A percentile compares a stretch with the other conserved stretches of the same genome.
These are phyloP conservation scores for Phytophthora chlamydospora DNA, from an alignment of 352 stramenopile species.

Conservation along the genomic window DNA sequence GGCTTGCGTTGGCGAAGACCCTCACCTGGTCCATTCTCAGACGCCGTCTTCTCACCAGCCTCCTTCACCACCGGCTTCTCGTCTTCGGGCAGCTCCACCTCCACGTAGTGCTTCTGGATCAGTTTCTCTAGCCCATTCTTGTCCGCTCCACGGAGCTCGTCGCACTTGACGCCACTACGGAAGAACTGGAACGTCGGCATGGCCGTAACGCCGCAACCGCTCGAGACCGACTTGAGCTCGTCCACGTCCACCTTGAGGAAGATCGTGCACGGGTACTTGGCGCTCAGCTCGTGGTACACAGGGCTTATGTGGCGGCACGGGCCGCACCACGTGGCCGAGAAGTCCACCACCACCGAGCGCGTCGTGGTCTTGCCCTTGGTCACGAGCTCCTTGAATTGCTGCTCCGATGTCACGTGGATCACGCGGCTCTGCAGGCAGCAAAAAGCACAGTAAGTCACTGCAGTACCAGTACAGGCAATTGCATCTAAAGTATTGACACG, in stretches of 20 bases:
- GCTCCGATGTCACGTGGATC: constrained; percentile 68
- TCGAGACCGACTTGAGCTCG: constrained; percentile 58
- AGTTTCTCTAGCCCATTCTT: constrained; percentile 55
- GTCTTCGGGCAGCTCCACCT: constrained; percentile 75
- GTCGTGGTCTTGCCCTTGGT: constrained; percentile 71
- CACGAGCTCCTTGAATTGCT: constrained; percentile 81
- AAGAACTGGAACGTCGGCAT: constrained; percentile 98
- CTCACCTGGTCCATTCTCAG: constrained; percentile 8
- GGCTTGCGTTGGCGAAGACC: constrained; percentile 70
- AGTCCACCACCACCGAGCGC: constrained; percentile 84
- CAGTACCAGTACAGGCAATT: background rate
- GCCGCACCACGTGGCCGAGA: constrained; percentile 89
- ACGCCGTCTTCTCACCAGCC: constrained; percentile 4
- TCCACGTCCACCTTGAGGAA: constrained; percentile 93
- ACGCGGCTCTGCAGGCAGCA: constrained; percentile 54
- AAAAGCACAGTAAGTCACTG: background rate
- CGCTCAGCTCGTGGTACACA: constrained; percentile 85
- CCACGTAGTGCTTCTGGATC: constrained; percentile 83
- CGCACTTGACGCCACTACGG: constrained; percentile 87
- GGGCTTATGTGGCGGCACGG: constrained; percentile 89
- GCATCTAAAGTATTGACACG: background rate
- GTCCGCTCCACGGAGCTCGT: constrained; percentile 90
- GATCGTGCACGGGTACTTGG: constrained; percentile 82
- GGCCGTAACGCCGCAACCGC: constrained; percentile 77
- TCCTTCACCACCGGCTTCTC: constrained; percentile 47